Base-by-base conservation (phyloP, 176 grass and related monocot species). In the Zoysia pacifica region DNA sequence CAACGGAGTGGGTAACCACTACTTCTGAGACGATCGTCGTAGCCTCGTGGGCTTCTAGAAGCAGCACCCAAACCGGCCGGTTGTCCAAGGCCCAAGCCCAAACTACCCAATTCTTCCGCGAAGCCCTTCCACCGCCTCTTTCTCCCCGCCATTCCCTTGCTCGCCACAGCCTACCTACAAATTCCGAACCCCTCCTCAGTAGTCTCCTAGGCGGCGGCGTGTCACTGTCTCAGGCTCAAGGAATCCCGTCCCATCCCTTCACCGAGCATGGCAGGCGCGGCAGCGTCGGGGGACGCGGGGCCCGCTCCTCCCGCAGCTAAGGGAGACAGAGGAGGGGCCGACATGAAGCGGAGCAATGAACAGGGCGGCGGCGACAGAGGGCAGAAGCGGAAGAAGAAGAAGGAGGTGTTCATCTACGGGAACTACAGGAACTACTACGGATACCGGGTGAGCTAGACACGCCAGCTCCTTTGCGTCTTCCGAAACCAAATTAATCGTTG, bases 371-470 rank as follows among this genome's bases (percentile, higher is more conserved):
- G 62, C 2, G 76, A 62, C 19, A 10, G 13, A 48, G 47, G 6
- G 47, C 47, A 48, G 7, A 48, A 48, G 47, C 47, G 47, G 47
- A 48, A 48, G 47, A 48, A 48, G 47, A 48, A 48, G 47, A 48
- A 48, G 47, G 47, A 48, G 47, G 47, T 48, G 47, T 48, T 48
- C 47, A 48, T 48, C 6, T 48, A 48, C 6, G 47, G 47, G 6
- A 48, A 48, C 47, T 48, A 48, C 47, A 48, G 6, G 47, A 48
- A 8, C 47, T 48, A 48, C 6, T 48, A 48, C 47, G 88, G 90
- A 50, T 99, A 99, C 84, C 77, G 96, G 43, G 96, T 98, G 75
- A 86, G 69, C 71, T 7, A 8, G 20, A 36, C 20, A 7, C 38
- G 11, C 58, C 58, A 47, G 9, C 6, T 5, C 13, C 39, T 67